Evolutionary conservation across 2,329 filamentous ascomycete species (phyloP), one percentile per base, ranked within the genome.

Genomic region (Apiospora phragmitis): DNA sequence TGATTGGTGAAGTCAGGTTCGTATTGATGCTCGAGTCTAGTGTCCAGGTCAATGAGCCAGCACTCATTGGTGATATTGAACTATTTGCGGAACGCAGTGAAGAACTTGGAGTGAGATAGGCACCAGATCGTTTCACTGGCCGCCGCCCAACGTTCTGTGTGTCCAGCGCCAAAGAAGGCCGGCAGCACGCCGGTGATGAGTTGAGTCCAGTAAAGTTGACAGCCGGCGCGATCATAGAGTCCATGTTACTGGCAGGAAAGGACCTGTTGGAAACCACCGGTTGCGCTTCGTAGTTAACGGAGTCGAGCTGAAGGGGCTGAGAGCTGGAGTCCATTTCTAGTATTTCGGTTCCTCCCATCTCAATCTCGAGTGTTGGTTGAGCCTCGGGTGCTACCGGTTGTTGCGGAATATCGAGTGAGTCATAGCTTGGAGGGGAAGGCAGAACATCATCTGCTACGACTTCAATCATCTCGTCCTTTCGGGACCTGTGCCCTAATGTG

Each of bases 261-360:
- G 29, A 42, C 43, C 9, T 16, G 51, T 65, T 32, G 67, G 55
- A 66, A 45, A 32, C 26, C 9, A 21, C 26, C 18, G n/a, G 68
- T 49, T 73, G 75, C 12, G 70, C 51, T 38, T 76, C 73, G 70
- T 77, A 77, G 70, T 77, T 78, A 59, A 76, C 68, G 24, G 76
- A 71, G 35, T 76, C 76, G 59, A 79, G 75, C 71, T 80, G 76
- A 67, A 73, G 74, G 41, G 74, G 75, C 62, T 68, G 68, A 66
- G 87, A 77, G 65, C 76, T 79, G 5, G 86, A 87, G 76, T 87
- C 86, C 71, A 88, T 83, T 74, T 89, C 87, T 71, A 86, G 79
- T 65, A 88, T 86, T 77, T 87, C 85, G 67, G 80, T 85, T 7
- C 85, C 83, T 24, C 82, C 83, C 21, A 89, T 79, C 76, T 89